Percentiles rank a stretch among this genome's conserved stretches.
Conservation (phyloP, 257 asterid species). For the Solanum ossicruentum region DNA sequence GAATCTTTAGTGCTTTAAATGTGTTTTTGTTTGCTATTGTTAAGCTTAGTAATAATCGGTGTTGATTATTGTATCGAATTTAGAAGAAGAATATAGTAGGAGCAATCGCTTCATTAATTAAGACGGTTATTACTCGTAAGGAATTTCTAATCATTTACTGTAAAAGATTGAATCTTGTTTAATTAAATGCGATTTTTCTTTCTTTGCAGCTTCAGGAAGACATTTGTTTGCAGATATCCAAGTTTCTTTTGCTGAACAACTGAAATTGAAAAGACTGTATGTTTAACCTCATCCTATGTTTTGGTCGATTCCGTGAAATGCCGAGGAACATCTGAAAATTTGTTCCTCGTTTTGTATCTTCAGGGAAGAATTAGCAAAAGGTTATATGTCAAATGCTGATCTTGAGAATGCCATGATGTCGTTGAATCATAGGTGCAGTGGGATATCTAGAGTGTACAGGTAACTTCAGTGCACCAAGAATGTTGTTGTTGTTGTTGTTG, state of each 20-base stretch:
- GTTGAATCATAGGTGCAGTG: conserved; percentile 45
- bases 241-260: conserved; percentile 23
- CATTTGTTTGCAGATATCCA: conserved; percentile 20
- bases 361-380: conserved; percentile 73
- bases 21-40: not conserved
- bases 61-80: not conserved
- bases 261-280: conserved; percentile 59
- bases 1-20: not conserved
- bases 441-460: conserved; percentile 88
- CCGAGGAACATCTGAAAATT: not conserved
- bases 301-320: not conserved
- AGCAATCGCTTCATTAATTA: not conserved
- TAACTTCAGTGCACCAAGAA: conserved; percentile 5
- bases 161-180: not conserved
- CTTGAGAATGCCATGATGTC: conserved; percentile 73
- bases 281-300: not conserved
- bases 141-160: not conserved
- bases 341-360: not conserved
- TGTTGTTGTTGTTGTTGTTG: not conserved
- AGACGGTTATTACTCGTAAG: not conserved
- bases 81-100: not conserved
- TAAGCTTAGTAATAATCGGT: not conserved
- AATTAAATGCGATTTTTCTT: not conserved
- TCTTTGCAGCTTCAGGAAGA: conserved; percentile 34
- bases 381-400: conserved; percentile 81